Percentiles rank a stretch among this genome's conserved stretches.
These are phyloP conservation scores for Cymodocea nodosa DNA, from an alignment of 116 monocot genomes.

Conservation along the genomic window DNA sequence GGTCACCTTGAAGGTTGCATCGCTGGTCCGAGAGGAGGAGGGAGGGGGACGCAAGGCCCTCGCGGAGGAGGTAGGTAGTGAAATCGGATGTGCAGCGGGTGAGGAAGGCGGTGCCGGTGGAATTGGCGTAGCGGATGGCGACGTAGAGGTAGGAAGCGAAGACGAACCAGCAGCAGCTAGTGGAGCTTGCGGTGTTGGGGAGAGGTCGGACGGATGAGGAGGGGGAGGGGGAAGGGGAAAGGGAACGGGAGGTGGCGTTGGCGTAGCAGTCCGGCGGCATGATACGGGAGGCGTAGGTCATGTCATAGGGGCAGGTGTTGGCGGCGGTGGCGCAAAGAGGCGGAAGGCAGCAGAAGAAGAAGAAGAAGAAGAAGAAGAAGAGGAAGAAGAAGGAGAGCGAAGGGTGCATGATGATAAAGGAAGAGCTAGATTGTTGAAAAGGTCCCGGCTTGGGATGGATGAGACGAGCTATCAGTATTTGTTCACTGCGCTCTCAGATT, in stretches of 20 bases:
- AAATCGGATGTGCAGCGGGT: slow-evolving; percentile 40
- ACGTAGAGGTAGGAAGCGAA: slow-evolving; percentile 59
- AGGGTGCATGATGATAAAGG: no score
- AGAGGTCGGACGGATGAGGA: background rate
- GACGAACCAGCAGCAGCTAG: slow-evolving; percentile 63
- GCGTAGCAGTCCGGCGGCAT: slow-evolving; percentile 13
- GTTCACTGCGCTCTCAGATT: no score
- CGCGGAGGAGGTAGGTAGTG: slow-evolving; percentile 28
- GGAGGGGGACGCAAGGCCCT: slow-evolving; percentile 31
- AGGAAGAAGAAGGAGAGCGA: no score
- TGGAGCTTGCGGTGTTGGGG: slow-evolving; percentile 6
- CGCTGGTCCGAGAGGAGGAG: slow-evolving; percentile 30
- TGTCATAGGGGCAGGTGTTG: slow-evolving; percentile 10
- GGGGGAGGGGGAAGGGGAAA: background rate
- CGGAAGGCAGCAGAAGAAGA: slow-evolving; percentile 1
- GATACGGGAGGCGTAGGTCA: slow-evolving; percentile 6
- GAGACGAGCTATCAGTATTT: no score
- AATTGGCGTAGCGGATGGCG: slow-evolving; percentile 38
- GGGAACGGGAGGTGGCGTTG: slow-evolving; percentile 8
- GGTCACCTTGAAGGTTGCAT: slow-evolving; percentile 30
- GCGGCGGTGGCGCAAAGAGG: background rate
- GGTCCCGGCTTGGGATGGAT: no score
- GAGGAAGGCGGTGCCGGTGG: slow-evolving; percentile 55
- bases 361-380: background rate
- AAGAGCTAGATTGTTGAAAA: no score